phyloP scores from a whole-genome alignment of 176 grass and related monocot genomes.

The Phoenix roebelenii region DNA sequence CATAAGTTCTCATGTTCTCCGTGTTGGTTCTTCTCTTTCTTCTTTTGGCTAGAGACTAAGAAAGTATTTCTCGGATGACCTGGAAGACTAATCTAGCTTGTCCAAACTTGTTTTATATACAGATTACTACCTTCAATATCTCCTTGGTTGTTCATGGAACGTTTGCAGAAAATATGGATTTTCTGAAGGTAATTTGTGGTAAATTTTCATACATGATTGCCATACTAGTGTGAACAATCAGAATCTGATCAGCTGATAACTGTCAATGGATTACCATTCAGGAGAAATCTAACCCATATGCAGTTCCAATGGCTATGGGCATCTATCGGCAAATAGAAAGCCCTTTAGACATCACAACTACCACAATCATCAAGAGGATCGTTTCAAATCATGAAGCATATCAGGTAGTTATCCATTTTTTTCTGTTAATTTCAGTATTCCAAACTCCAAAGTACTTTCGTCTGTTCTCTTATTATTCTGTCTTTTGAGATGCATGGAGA shows the following conservation, averaged over 20 bases:
- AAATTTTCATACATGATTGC: not conserved
- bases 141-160: constrained; percentile 5
- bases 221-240: not conserved
- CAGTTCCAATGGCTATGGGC: constrained; percentile 1
- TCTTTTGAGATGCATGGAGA: too few relatives aligned
- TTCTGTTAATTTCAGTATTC: too few relatives aligned
- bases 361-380: constrained; percentile 4
- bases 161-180: not conserved
- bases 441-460: too few relatives aligned
- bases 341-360: not conserved
- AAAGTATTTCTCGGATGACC: too few relatives aligned
- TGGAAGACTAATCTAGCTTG: too few relatives aligned
- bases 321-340: not conserved
- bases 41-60: too few relatives aligned
- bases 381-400: constrained; percentile 6
- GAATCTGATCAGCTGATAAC: not conserved
- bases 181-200: not conserved
- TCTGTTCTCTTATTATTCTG: too few relatives aligned
- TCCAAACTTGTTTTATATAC: not conserved
- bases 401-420: not conserved
- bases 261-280: not conserved
- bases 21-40: too few relatives aligned
- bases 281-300: constrained; percentile 3
- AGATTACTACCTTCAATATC: constrained; percentile 6
- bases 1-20: too few relatives aligned